Conservation (phyloP, 192 early-diverging fungal species). For the Rhizophagus sp. region DNA sequence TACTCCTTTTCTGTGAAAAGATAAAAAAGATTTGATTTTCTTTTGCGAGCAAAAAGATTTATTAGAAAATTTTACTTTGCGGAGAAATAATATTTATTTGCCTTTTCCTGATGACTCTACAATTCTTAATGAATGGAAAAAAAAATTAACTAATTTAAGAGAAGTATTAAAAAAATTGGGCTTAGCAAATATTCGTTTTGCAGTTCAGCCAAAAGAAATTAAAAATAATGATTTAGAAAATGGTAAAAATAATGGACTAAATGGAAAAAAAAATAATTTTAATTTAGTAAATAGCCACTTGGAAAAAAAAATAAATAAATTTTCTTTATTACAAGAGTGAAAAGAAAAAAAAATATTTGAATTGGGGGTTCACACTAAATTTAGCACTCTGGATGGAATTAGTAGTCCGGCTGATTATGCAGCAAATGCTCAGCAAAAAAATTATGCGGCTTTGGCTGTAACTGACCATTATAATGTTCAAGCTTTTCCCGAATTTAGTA, state of each 20-base stretch:
- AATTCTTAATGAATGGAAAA: too few species aligned
- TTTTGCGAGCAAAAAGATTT: not conserved
- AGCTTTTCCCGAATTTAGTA: conserved; percentile 3
- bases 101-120: too few species aligned
- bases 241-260: too few species aligned
- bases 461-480: conserved; percentile 14
- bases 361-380: conserved; percentile 8
- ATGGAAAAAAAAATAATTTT: not conserved
- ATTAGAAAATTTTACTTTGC: not conserved
- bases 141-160: not conserved
- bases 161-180: not conserved
- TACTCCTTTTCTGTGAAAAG: conserved; percentile 13
- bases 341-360: conserved; percentile 11
- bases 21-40: not conserved
- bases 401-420: not conserved
- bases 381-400: conserved; percentile 14
- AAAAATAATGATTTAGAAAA: not conserved
- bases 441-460: not conserved
- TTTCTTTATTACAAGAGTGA: not conserved
- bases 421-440: not conserved
- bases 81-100: not conserved
- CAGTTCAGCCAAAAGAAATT: not conserved
- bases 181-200: conserved; percentile 2
- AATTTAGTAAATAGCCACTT: too few species aligned
- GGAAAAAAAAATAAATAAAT: not conserved